Base-by-base conservation (phyloP, 2,329 filamentous ascomycete genomes). In the Didymella exigua region DNA sequence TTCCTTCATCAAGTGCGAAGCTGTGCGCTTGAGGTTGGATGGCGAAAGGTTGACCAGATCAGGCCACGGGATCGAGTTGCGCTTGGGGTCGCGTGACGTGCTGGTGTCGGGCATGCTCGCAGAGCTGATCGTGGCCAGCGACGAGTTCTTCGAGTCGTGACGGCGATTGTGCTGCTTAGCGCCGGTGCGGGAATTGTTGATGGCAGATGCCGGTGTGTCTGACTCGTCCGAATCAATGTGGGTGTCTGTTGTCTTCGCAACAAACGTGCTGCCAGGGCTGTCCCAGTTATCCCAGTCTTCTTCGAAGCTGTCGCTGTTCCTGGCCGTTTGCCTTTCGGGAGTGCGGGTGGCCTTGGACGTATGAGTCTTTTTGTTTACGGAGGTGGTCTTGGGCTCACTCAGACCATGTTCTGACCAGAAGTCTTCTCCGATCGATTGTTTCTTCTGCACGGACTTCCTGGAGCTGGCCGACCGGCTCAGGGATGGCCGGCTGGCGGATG, bases 1-100 rank as follows among this genome's bases (percentile, higher is more conserved):
- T 71, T 96, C 92, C 61, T 87, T 89, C 86, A 97, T 91, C 53
- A 96, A 81, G 59, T 89, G 89, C 30, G 87, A 89, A n/a, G 93
- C 90, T 0, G 90, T 93, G 31, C 86, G 84, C 71, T 91, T 90
- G 63, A 97, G 78, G 66, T 91, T 92, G 63, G 86, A 87, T 0
- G 92, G 89, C 8, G 86, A 84, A 36, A 92, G 77, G 60, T 88
- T 86, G 70, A 87, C 87, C 51, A 96, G 82, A 42, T 88, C 84
- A 43, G 87, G 87, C 77, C 90, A 91, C 24, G 89, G 77, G 7
- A 81, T 74, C 2, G 78, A 75, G 51, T 77, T 78, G 46, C 71
- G 69, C 46, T 74, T 74, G 5, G 59, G 42, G 46, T 73, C 67
- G 46, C 65, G 65, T 5, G 64, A 49, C 10, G 63, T 48, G 40